Percentiles rank a stretch among this genome's conserved stretches.
Conservation (phyloP, 805 yeast genomes). For the Sugiyamaella smithiae region DNA sequence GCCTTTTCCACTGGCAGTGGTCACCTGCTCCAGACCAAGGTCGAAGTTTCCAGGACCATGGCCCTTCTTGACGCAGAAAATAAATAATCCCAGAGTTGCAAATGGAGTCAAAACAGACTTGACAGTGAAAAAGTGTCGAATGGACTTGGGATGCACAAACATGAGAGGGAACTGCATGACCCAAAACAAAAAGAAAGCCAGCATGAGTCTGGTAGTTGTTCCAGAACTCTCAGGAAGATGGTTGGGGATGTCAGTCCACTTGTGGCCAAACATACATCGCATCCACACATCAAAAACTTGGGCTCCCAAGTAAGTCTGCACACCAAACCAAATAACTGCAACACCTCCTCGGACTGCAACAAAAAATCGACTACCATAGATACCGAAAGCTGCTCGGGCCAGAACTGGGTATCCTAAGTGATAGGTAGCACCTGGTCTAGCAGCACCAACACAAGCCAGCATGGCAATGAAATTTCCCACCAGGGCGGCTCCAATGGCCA, state of each 20-base stretch:
- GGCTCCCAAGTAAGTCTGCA: constrained; percentile 18
- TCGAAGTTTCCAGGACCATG: constrained; percentile 17
- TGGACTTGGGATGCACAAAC: constrained; percentile 76
- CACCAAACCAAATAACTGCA: constrained; percentile 20
- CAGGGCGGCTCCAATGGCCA: constrained; percentile 15
- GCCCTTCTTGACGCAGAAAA: constrained; percentile 56
- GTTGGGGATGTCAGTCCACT: constrained; percentile 19
- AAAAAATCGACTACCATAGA: constrained; percentile 17
- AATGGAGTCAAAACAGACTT: constrained; percentile 75
- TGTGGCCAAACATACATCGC: constrained; percentile 18
- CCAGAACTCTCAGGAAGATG: constrained; percentile 18
- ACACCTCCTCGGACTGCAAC: constrained; percentile 17
- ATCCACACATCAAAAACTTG: constrained; percentile 18
- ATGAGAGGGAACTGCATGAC: constrained; percentile 55
- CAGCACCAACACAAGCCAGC: constrained; percentile 14
- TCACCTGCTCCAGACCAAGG: constrained; percentile 8
- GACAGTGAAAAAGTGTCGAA: constrained; percentile 77
- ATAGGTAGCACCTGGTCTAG: constrained; percentile 20
- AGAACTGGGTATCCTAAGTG: constrained; percentile 27
- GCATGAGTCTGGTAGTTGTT: constrained; percentile 25
- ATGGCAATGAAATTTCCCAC: constrained; percentile 13
- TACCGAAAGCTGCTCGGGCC: constrained; percentile 25
- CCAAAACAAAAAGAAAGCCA: constrained; percentile 27
- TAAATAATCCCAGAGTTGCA: constrained; percentile 61
- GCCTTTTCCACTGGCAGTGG: constrained; percentile 8